Base-by-base conservation (phyloP, 1,139 yeast species). In the Saccharomyces uvarum region DNA sequence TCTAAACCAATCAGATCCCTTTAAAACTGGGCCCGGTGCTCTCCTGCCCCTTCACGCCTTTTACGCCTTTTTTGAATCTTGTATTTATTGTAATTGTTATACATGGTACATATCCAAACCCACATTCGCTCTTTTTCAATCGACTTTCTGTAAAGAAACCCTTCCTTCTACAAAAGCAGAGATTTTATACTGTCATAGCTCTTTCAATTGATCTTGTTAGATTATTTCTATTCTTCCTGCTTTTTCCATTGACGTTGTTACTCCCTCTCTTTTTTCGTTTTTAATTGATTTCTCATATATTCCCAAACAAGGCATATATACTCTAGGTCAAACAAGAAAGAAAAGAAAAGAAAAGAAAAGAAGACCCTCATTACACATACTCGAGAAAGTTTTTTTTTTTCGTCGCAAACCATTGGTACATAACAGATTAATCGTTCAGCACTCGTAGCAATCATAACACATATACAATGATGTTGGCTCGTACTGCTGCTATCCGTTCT, bases 401-500 rank as follows among this genome's bases (percentile, higher is more conserved):
- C 48, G n/a, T 3, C 33, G 42, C 21, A 51, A 21, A 19, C 41
- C 11, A 51, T 51, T 38, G 8, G 41, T 29, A 26, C 3, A 3
- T 16, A 38, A 38, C 44, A 38, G 24, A 38, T 38, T 38, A n/a
- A 38, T 38, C 24, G 44, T 38, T 16, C 44, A 38, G 44, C 24
- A 3, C 44, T 38, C n/a, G 19, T 16, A 38, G 21, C 44, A 16
- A 38, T 38, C 24, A 24, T 11, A 14, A 38, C 44, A 13, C 47
- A 16, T n/a, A 19, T 14, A 16, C 14, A 31, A 53, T 13, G 66
- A 85, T 85, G 91, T 85, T 85, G 81, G 83, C 90, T 73, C 88
- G 91, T 82, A 58, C 67, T 48, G 81, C 88, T 75, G 82, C 82
- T 77, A 79, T 84, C 76, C 87, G 90, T 79, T 80, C 86, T 73